Percentiles rank a stretch among this genome's conserved stretches.
Conservation (phyloP, 1,284 basidiomycete species). For the Papiliotrema nemorosa region DNA sequence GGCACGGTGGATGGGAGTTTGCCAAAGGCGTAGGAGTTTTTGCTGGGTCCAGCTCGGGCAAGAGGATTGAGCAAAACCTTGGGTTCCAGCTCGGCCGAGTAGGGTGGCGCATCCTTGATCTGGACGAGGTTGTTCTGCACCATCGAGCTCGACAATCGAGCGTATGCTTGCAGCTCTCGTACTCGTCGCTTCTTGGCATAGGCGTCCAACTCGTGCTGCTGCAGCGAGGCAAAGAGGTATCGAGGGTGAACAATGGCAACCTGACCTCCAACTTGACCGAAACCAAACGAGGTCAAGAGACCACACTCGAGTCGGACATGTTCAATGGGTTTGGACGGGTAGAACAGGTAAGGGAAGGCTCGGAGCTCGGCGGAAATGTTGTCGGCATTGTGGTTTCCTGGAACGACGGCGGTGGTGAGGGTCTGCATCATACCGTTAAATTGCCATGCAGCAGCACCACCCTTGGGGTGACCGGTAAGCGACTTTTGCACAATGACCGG, state of each 20-base stretch:
- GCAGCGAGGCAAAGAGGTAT: conserved; percentile 80
- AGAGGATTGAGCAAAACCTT: conserved; percentile 89
- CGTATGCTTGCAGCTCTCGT: conserved; percentile 76
- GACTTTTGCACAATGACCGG: conserved; percentile 98
- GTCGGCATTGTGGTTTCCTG: conserved; percentile 96
- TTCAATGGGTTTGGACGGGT: conserved; percentile 93
- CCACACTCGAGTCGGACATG: conserved; percentile 89
- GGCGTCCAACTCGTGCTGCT: conserved; percentile 65
- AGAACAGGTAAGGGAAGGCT: conserved; percentile 86
- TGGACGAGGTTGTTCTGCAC: conserved; percentile 87
- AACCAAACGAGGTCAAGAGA: conserved; percentile 96
- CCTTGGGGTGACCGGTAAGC: conserved; percentile 92
- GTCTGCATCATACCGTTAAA: conserved; percentile 89
- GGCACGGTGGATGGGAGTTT: conserved; percentile 59
- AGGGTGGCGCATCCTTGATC: conserved; percentile 94
- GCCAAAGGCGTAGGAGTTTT: conserved; percentile 79
- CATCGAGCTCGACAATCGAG: conserved; percentile 93
- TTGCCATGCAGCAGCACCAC: conserved; percentile 97
- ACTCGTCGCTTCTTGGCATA: conserved; percentile 69
- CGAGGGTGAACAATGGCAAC: conserved; percentile 85
- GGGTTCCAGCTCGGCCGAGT: conserved; percentile 79
- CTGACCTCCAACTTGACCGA: conserved; percentile 97
- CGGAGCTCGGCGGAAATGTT: conserved; percentile 93
- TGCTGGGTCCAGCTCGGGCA: conserved; percentile 80
- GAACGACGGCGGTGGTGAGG: conserved; percentile 79